Percentiles rank a stretch among this genome's conserved stretches.
Evolutionary conservation across 306 rosid species (phyloP).

Genomic region (Lathyrus oleraceus): DNA sequence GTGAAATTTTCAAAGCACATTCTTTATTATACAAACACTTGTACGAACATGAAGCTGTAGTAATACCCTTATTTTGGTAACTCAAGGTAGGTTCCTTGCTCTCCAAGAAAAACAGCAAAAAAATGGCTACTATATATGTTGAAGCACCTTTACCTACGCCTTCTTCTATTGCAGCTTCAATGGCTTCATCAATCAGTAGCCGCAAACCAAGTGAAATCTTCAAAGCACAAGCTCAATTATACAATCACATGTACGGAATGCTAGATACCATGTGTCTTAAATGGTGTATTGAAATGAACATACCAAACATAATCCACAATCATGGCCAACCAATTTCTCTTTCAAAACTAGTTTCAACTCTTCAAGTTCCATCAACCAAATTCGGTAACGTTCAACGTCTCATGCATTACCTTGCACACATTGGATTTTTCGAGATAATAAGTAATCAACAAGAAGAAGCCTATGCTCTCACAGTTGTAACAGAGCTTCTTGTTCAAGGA

Average conservation of each 20-base stretch:
- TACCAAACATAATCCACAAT: conserved; percentile 37
- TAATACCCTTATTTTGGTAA: too few relatives aligned
- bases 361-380: conserved; percentile 37
- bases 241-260: neutral
- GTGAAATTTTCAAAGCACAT: too few relatives aligned
- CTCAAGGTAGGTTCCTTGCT: too few relatives aligned
- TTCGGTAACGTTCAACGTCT: conserved; percentile 30
- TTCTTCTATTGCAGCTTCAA: neutral
- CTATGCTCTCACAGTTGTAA: conserved; percentile 37
- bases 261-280: conserved; percentile 6
- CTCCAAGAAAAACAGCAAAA: too few relatives aligned
- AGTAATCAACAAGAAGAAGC: conserved; percentile 26
- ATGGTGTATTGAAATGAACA: conserved; percentile 35
- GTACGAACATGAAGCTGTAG: too few relatives aligned
- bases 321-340: conserved; percentile 40
- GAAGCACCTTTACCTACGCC: too few relatives aligned
- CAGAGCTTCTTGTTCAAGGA: conserved; percentile 41
- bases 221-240: conserved; percentile 25
- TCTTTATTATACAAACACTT: too few relatives aligned
- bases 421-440: conserved; percentile 34
- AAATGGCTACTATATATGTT: too few relatives aligned
- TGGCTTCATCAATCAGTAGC: conserved; percentile 27
- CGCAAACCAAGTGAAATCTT: conserved; percentile 22
- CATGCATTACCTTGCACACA: conserved; percentile 44
- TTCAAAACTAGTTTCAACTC: conserved; percentile 15